Conservation (phyloP, 768 basidiomycete species). For the Rhizopogon roseolus region DNA sequence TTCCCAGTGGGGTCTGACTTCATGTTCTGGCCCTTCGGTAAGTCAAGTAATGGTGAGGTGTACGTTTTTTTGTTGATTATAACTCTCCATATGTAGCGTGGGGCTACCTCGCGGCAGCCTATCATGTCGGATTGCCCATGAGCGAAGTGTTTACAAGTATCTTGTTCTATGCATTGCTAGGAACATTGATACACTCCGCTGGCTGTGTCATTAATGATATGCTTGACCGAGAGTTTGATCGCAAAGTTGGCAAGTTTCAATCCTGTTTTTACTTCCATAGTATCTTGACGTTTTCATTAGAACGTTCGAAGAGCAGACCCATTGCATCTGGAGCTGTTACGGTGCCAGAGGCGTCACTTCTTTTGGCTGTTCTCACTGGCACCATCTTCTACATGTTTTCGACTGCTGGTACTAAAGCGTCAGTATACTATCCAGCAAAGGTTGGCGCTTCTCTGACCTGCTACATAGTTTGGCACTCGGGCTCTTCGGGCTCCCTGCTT, state of each 20-base stretch:
- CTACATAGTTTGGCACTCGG: constrained; percentile 11
- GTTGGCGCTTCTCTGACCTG: neutral
- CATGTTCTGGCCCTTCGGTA: neutral
- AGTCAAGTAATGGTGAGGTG: neutral
- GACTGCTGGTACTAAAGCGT: constrained; percentile 4
- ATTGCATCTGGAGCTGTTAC: constrained; percentile 46
- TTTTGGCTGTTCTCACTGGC: constrained; percentile 27
- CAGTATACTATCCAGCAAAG: neutral
- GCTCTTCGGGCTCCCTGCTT: constrained; percentile 13
- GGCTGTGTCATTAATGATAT: constrained; percentile 57
- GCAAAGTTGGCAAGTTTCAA: constrained; percentile 40
- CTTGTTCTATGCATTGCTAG: neutral
- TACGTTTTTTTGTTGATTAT: neutral
- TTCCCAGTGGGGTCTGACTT: neutral
- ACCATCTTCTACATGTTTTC: constrained; percentile 5
- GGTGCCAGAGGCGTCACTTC: constrained; percentile 35
- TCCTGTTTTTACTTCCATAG: neutral
- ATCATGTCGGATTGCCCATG: neutral
- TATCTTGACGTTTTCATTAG: constrained; percentile 19
- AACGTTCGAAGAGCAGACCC: constrained; percentile 44
- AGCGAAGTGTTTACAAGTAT: neutral
- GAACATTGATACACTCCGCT: constrained; percentile 33
- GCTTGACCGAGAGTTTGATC: constrained; percentile 47
- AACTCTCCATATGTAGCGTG: neutral
- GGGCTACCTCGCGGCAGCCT: neutral